Base-by-base conservation (phyloP, 345 rosid genomes). In the Xanthoceras sorbifolium region DNA sequence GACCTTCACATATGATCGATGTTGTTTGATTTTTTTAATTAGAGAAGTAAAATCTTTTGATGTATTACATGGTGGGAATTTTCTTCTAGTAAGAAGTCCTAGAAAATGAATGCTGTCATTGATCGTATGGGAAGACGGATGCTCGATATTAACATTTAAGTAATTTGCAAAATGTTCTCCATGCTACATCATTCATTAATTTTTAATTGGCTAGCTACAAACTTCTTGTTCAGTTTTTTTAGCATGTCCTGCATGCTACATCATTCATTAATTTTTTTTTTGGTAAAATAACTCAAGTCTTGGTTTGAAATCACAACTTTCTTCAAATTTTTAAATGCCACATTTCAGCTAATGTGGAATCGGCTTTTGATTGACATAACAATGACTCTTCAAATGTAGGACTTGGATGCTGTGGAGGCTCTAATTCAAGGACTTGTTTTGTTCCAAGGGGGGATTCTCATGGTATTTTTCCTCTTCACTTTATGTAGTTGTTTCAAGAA, bases 351-450 rank as follows among this genome's bases (percentile, higher is more conserved):
- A 25, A 54, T n/a, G 20, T 54, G 25, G 22, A 54, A 57, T 68
- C 25, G 4, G 23, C 59, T 25, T 25, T 64, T 31, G 70, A 64
- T 32, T 71, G 72, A 82, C 65, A 26, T 9, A 25, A 25, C 11
- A 40, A 42, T 79, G 55, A 28, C 1, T 64, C 57, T 62, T 67
- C 34, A 76, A 79, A 55, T 84, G 79, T 80, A 94, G 98, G 99
- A 95, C 87, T 81, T 95, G 89, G 99, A 95, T 85, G 99, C 99
- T 17, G 99, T 93, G 87, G 99, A 95, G 84, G 99, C 99, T 31
- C 84, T 95, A 80, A 95, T 95, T 80, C 98, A 95, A 89, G 99
- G 99, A 55, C 98, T 95, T 72, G 98, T 95, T 55, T 63, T 95
- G 79, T 93, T 89, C 89, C 98, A 95, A 87, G 99, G 99, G 83